Evolutionary conservation across 345 rosid genomes (phyloP), one percentile per base, ranked within the genome.

Genomic region (Ailanthus altissimus): DNA sequence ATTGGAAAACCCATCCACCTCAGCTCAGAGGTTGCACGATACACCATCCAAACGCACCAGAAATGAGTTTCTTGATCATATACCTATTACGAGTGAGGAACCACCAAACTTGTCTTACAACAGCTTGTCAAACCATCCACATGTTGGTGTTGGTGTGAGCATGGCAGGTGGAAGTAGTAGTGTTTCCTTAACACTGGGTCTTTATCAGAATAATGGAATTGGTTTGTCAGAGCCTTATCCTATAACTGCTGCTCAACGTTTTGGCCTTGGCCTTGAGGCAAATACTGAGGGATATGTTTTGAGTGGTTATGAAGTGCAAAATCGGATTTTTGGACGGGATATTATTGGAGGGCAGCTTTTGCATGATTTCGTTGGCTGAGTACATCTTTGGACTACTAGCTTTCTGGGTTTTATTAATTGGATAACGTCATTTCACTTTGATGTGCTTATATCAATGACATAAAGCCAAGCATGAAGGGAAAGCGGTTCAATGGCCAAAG

Each of bases 331-430:
- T 26, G 89, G 91, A 40, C 79, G 94, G 80, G 89, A 90, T 83
- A 87, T 86, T 18, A 86, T 87, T n/a, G 98, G 93, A 36, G 92
- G 95, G 42, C 99, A 93, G 81, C 93, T 95, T 68, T 85, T 95
- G 82, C 97, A 90, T 78, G 93, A 95, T 81, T 93, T 93, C 78
- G 98, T 93, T 45, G 98, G 98, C 51, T 93, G 89, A 90, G 23
- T 62, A 59, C 54, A 42, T 74, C 71, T 15, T 53, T 38, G 53
- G 20, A 25, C 11, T 9, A 10, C 42, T 16, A 25, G 42, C 45
- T 73, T 25, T 60, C 56, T 50, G 26, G 51, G 68, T 77, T 70
- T 64, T 18, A 50, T 70, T 21, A 7, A 63, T 67, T 40, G 58
- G 62, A 59, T 57, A 78, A 76, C 78, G 15, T 62, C 26, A 72